Conservation (phyloP, 352 stramenopile species). For the Phytophthora lateralis region DNA sequence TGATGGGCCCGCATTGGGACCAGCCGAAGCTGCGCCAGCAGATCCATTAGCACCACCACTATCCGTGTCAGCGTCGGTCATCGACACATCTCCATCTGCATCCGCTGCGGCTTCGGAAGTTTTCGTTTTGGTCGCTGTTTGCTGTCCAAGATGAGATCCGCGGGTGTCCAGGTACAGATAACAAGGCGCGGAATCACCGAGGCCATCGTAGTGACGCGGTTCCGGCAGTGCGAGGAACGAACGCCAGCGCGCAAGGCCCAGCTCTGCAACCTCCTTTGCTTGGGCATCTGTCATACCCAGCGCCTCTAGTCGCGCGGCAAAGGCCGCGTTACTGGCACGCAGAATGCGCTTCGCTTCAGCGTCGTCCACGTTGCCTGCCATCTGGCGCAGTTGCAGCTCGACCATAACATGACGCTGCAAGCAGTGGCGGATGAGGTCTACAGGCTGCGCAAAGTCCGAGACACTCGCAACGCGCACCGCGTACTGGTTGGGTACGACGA, state of each 20-base stretch:
- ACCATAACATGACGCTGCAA: slow-evolving; percentile 62
- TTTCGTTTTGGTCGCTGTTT: slow-evolving; percentile 4
- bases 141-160: slow-evolving; percentile 16
- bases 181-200: slow-evolving; percentile 42
- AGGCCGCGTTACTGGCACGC: slow-evolving; percentile 25
- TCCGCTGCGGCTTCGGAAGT: slow-evolving; percentile 9
- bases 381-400: slow-evolving; percentile 49
- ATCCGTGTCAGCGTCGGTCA: slow-evolving; percentile 33
- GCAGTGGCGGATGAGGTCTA: slow-evolving; percentile 50
- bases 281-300: slow-evolving; percentile 28
- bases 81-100: slow-evolving; percentile 38
- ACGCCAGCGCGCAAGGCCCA: slow-evolving; percentile 38
- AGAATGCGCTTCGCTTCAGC: slow-evolving; percentile 27
- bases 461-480: slow-evolving; percentile 48
- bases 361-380: slow-evolving; percentile 28
- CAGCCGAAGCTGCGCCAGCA: background rate
- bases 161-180: slow-evolving; percentile 69
- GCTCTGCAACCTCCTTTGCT: slow-evolving; percentile 22
- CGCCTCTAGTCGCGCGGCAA: slow-evolving; percentile 35
- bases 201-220: slow-evolving; percentile 32
- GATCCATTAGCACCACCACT: slow-evolving; percentile 9
- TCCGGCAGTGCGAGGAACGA: slow-evolving; percentile 28
- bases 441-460: slow-evolving; percentile 45
- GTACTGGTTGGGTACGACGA: slow-evolving; percentile 63
- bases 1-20: background rate